These are phyloP conservation scores for Phytopythium kandeliae DNA, from an alignment of 352 stramenopile genomes.

Conservation along the genomic window DNA sequence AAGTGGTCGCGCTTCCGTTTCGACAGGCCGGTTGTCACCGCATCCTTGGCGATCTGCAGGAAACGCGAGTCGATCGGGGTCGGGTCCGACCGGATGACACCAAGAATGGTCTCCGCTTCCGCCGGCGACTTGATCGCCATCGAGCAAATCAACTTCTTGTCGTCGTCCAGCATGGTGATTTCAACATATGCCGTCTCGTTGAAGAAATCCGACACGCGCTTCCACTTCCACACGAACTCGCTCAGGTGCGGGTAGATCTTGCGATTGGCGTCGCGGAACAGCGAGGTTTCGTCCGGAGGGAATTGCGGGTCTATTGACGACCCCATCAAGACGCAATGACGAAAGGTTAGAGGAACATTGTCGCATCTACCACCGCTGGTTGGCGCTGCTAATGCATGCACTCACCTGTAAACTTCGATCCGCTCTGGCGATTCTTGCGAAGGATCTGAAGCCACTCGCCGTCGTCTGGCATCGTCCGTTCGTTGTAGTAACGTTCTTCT, in stretches of 20 bases:
- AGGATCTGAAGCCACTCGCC: conserved; percentile 71
- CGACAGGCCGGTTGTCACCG: conserved; percentile 50
- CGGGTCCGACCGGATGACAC: conserved; percentile 42
- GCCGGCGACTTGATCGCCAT: conserved; percentile 78
- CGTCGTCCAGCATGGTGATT: conserved; percentile 81
- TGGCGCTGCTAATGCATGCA: too few relatives aligned
- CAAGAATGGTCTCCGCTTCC: conserved; percentile 71
- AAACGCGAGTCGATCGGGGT: conserved; percentile 53
- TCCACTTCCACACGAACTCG: conserved; percentile 81
- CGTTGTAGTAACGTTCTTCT: conserved; percentile 71
- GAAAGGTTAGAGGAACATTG: too few relatives aligned
- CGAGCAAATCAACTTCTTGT: conserved; percentile 74
- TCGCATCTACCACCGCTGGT: too few relatives aligned
- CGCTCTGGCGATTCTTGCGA: conserved; percentile 59
- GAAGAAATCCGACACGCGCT: conserved; percentile 82
- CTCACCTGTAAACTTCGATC: conserved; percentile 70
- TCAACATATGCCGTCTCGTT: conserved; percentile 80
- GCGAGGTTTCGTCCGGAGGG: conserved; percentile 52
- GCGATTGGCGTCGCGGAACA: conserved; percentile 59
- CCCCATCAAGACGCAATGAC: too few relatives aligned
- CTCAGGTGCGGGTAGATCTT: conserved; percentile 71
- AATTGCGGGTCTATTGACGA: conserved; percentile 81
- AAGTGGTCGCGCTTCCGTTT: conserved; percentile 72
- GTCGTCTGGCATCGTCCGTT: conserved; percentile 59
- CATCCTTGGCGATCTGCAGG: conserved; percentile 59